Evolutionary conservation across 495 filamentous ascomycete genomes (phyloP).

Genomic region (Penicillium desertorum): DNA sequence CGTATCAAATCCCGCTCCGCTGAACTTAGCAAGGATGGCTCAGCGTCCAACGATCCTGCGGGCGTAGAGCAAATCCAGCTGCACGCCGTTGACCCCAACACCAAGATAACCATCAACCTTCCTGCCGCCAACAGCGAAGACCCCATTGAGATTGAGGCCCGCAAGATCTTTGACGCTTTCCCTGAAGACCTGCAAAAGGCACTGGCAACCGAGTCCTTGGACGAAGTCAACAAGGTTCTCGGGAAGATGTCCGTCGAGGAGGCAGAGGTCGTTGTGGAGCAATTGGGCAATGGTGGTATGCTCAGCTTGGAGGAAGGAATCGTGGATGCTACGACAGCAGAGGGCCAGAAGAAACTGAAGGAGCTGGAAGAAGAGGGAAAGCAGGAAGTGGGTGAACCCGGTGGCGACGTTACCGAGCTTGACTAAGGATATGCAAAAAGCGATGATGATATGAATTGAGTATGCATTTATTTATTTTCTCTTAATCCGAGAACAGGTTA

Average conservation of each 20-base stretch:
- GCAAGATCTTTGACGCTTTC: slow-evolving; percentile 82
- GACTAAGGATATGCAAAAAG: slow-evolving; percentile 31
- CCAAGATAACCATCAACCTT: slow-evolving; percentile 85
- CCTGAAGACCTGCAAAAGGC: slow-evolving; percentile 76
- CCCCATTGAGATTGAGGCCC: slow-evolving; percentile 59
- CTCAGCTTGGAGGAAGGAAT: slow-evolving; percentile 88
- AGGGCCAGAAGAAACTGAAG: slow-evolving; percentile 74
- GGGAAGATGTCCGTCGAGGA: slow-evolving; percentile 91
- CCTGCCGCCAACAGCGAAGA: slow-evolving; percentile 62
- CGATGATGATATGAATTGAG: slow-evolving; percentile 12
- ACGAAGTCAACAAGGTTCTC: slow-evolving; percentile 94
- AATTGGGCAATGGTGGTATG: slow-evolving; percentile 84
- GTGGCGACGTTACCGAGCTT: slow-evolving; percentile 42
- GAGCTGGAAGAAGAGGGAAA: slow-evolving; percentile 67
- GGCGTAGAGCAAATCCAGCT: slow-evolving; percentile 97
- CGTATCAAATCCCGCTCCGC: slow-evolving; percentile 74
- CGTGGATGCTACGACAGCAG: slow-evolving; percentile 93
- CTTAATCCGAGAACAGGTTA: neutral
- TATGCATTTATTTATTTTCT: slow-evolving; percentile 18
- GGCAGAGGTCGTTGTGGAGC: slow-evolving; percentile 84
- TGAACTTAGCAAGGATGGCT: slow-evolving; percentile 69
- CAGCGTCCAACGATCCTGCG: slow-evolving; percentile 61
- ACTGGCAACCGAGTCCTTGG: slow-evolving; percentile 78
- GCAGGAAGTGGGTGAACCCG: slow-evolving; percentile 43
- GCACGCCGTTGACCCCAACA: slow-evolving; percentile 92